Evolutionary conservation across 2,329 filamentous ascomycete species (phyloP), one percentile per base, ranked within the genome.

Genomic region (Aspergillus hiratsukae): DNA sequence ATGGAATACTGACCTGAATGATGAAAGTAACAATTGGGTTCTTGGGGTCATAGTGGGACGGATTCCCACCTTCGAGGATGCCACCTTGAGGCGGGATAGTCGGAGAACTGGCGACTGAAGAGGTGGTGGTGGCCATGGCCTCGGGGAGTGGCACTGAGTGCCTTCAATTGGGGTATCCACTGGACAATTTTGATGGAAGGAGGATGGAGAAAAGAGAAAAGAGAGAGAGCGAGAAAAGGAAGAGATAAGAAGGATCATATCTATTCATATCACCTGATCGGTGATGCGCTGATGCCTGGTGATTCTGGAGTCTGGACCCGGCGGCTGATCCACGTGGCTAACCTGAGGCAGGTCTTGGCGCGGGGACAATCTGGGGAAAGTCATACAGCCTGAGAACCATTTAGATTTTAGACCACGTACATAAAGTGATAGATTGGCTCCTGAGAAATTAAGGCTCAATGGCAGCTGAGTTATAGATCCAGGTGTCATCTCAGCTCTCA

Each of bases 21-120:
- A 91, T 90, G 73, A 92, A 91, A 49, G 90, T 73, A 48, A 85
- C 83, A 59, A 92, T 86, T 6, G 89, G 89, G 62, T 91, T 87
- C 56, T 83, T 87, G 10, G 86, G 66, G 64, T 88, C 84, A 74
- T 88, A 91, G 29, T 81, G 69, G 29, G 87, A 80, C 1, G 89
- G 89, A 61, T 90, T 86, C 52, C 82, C 75, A 46, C 86, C 86
- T 61, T 91, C 88, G 46, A 93, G 77, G 58, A 93, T 83, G 60
- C 89, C 89, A 52, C 80, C 85, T 69, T 89, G 86, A 6, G 81
- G 77, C 49, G 79, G 19, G 0, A 67, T 54, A 74, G 78, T 62
- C 76, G 69, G 49, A 46, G 52, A 21, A 25, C 35, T 50, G 48
- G 23, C 19, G 43, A 19, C 9, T 10, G 43, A 46, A 4, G 43